Evolutionary conservation across 2,329 filamentous ascomycete genomes (phyloP), one percentile per base, ranked within the genome.

Genomic region (Penicillium vulpinum): DNA sequence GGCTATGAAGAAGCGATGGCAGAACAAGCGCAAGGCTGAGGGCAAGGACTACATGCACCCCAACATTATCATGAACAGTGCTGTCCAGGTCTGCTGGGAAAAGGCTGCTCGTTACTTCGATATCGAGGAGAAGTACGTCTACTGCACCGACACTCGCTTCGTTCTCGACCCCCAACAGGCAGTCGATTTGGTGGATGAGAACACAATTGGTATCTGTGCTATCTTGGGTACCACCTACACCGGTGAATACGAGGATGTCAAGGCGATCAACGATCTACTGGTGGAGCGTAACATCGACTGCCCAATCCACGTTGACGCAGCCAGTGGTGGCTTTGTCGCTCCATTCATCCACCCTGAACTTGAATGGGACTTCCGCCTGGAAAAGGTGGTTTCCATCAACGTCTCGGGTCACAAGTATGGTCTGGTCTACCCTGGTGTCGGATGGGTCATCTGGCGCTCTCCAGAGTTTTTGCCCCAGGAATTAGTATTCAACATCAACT

Each of bases 401-500:
- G 89, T 91, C 16, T 96, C 91, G 0, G 93, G 93, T 18, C 93
- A 97, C 82, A 97, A 97, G 80, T 88, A 89, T 64, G 86, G 87
- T 16, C 76, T 85, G 49, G 82, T 95, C 48, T 96, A 97, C 72
- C 92, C 92, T 0, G 92, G 93, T 73, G 90, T 97, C 15, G 93
- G 93, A 57, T 97, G 93, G 93, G 87, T 93, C 11, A 81, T 97
- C 63, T 97, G 92, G 92, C 86, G 92, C 46, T 85, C 86, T 38
- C 85, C 90, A 49, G 88, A 94, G 73, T 94, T 83, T 76, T 83
- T 96, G 3, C 93, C 93, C 8, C 83, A 93, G 71, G 92, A 97
- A 70, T 87, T 97, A 22, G 91, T 97, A 68, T 97, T 97, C 85
- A 97, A 96, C 83, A 97, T 97, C 84, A 97, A 97, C 83, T 97